Percentiles rank a stretch among this genome's conserved stretches.
phyloP scores from a whole-genome alignment of 2,329 filamentous ascomycete genomes.

The Fusarium tuaranense region DNA sequence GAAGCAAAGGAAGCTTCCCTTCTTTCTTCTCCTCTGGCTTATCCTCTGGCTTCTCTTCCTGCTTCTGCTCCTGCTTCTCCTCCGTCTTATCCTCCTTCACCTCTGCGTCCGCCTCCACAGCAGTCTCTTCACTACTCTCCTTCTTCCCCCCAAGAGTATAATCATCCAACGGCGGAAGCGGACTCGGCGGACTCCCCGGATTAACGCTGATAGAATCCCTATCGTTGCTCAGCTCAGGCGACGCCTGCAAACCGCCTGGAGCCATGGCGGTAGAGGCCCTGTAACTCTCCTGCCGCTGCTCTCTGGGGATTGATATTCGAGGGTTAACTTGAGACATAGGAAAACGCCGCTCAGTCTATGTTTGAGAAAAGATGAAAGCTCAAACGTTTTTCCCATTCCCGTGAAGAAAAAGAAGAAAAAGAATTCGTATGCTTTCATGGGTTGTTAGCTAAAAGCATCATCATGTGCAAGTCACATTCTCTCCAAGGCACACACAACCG shows the following conservation, averaged over 20 bases:
- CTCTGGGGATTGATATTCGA: conserved; percentile 10
- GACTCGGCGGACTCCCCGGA: conserved; percentile 42
- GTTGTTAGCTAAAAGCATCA: not conserved
- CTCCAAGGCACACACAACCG: not conserved
- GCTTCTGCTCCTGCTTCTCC: conserved; percentile 5
- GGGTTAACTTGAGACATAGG: conserved; percentile 32
- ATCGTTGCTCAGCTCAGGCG: conserved; percentile 34
- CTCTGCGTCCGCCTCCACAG: not conserved
- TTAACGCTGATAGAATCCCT: conserved; percentile 45
- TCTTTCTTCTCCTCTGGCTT: conserved; percentile 8
- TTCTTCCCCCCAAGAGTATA: conserved; percentile 21
- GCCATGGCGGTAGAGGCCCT: conserved; percentile 33
- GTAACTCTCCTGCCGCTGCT: conserved; percentile 28
- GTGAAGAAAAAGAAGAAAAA: not conserved
- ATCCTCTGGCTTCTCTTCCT: conserved; percentile 7
- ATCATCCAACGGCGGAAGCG: conserved; percentile 34
- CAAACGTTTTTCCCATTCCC: not conserved
- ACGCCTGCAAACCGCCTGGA: conserved; percentile 12
- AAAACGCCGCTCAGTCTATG: not conserved
- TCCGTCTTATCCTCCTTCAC: not conserved
- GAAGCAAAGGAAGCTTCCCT: conserved; percentile 4
- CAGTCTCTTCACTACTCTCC: conserved; percentile 9
- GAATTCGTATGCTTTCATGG: not conserved
- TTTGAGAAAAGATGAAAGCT: not conserved
- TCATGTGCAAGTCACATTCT: conserved; percentile 20